phyloP scores from a whole-genome alignment of 2,329 filamentous ascomycete genomes.

The Aspergillus proliferans region DNA sequence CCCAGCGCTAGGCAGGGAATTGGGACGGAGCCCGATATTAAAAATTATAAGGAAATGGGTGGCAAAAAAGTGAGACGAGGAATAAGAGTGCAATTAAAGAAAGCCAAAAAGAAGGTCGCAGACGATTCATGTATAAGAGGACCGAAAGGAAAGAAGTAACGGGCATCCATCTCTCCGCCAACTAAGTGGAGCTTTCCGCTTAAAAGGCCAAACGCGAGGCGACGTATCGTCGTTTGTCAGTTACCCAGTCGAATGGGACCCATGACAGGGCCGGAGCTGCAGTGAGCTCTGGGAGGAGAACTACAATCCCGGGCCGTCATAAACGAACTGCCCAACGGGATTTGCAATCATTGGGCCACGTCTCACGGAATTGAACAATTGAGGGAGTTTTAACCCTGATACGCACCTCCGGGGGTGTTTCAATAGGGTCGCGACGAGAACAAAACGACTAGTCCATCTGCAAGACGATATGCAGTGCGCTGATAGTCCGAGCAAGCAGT shows the following conservation, averaged over 20 bases:
- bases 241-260: conserved; percentile 22
- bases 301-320: conserved; percentile 24
- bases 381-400: conserved; percentile 10
- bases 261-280: conserved; percentile 21
- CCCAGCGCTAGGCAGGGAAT: conserved; percentile 19
- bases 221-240: conserved; percentile 28
- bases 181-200: conserved; percentile 21
- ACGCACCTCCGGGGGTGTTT: conserved; percentile 12
- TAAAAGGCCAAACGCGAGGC: conserved; percentile 22
- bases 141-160: conserved; percentile 18
- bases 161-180: conserved; percentile 24
- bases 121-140: conserved; percentile 24
- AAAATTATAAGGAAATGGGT: conserved; percentile 1
- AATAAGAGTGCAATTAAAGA: conserved; percentile 11
- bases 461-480: conserved; percentile 24
- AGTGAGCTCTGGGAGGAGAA: conserved; percentile 17
- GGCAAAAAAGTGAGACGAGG: conserved; percentile 13
- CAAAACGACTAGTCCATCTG: conserved; percentile 22
- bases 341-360: conserved; percentile 37
- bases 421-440: conserved; percentile 22
- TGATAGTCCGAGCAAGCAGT: conserved; percentile 3
- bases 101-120: conserved; percentile 18
- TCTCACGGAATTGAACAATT: conserved; percentile 27
- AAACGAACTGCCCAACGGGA: conserved; percentile 27
- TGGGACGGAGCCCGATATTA: conserved; percentile 4